Evolutionary conservation across 108 stramenopile genomes (phyloP), one percentile per base, ranked within the genome.

Genomic region (Mediolabrus comicus): DNA sequence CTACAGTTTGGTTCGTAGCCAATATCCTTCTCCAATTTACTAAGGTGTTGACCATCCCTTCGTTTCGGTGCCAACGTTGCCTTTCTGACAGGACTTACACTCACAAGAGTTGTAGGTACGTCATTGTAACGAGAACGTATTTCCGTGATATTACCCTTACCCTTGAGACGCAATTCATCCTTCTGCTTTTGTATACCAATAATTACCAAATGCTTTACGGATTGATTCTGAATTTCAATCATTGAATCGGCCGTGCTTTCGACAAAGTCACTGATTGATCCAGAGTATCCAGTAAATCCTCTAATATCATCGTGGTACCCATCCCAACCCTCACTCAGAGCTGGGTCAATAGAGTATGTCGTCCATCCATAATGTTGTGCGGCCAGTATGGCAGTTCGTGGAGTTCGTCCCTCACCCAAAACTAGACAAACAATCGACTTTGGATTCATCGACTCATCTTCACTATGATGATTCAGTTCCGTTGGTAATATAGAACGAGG

Each of bases 351-450:
- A 11, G 79, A 62, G 29, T 59, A 54, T 13, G 71, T 65, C 11
- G 71, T 72, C 79, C 79, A 80, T 32, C 79, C 71, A 31, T 73
- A 80, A 49, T 80, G 79, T 26, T 67, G 59, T 3, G 62, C 52
- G 41, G 71, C 71, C 6, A 79, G 55, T 27, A 79, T 56, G 6
- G 78, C 78, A 30, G 78, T 79, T 28, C 71, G 71, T 4, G 78
- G 78, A 10, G 52, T 56, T 1, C 26, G 53, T 35, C 78, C 78
- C 46, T 79, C 78, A 0, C 67, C 67, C 17, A 79, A 53, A 12
- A 79, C 78, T 14, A 79, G 59, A 51, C 77, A 72, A 27, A 72
- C 67, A 0, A 72, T 64, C n/a, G 78, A 72, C 53, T 57, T 62
- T 39, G 78, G 61, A 38, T 71, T 65, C 2, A 28, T 22, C 27